Evolutionary conservation across 1,284 basidiomycete genomes (phyloP), one percentile per base, ranked within the genome.

Genomic region (Fomitiporia mediterranea): DNA sequence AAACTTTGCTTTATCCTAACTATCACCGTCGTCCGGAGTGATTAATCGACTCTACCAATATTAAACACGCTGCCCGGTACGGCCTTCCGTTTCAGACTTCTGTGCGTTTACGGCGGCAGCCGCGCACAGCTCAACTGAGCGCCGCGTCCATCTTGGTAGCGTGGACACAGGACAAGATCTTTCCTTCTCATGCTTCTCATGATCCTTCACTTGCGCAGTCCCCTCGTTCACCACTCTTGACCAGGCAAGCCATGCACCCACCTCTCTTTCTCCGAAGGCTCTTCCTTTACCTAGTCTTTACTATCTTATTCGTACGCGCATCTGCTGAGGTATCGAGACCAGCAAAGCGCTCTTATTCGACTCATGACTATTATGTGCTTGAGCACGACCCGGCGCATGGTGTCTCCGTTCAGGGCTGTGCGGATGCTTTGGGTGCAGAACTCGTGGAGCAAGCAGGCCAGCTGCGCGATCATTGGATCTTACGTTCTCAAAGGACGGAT

Each of bases 331-430:
- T 43, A 21, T 42, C 38, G 13, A 42, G 53, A 23, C 79, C 77
- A 38, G 64, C 71, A 61, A 80, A 74, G 65, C 78, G 77, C 42
- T 71, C 73, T 39, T 95, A 98, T 70, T 71, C 79, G 62, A 86
- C 89, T 5, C 91, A 98, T 71, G 78, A 89, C 64, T 99, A 99
- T 74, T 96, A 95, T 74, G 88, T 93, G 59, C 70, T 96, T 21
- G 86, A 94, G 68, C 82, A 92, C 67, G 71, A 80, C 63, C 81
- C 88, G 48, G 66, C 66, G 4, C 68, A 71, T 48, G 75, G 75
- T 35, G 73, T 76, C 59, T 80, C 87, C 55, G 72, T 86, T 60
- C 70, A 71, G 44, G 78, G 84, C 49, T 75, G 88, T 49, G 80
- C 87, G 1, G 61, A 70, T 3, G 72, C 76, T 2, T 79, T 98